These are phyloP conservation scores for Mycena rebaudengoi DNA, from an alignment of 768 basidiomycete species.

Conservation along the genomic window DNA sequence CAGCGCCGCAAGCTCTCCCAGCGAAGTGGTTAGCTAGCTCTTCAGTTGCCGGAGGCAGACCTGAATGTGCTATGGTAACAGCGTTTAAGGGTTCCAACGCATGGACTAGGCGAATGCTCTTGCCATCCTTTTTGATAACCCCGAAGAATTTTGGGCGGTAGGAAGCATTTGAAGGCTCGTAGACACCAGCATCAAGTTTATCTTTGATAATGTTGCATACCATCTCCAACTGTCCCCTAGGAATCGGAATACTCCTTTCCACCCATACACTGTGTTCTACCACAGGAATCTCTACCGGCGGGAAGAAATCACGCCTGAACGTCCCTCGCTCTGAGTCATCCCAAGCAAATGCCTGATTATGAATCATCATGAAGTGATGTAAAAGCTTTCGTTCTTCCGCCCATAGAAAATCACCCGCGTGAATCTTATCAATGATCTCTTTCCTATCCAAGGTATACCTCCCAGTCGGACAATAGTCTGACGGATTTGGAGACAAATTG, in stretches of 20 bases:
- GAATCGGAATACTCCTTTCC: constrained; percentile 25
- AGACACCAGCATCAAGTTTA: constrained; percentile 28
- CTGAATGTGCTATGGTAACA: constrained; percentile 31
- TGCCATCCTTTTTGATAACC: constrained; percentile 33
- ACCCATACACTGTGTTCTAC: constrained; percentile 34
- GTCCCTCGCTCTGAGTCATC: constrained; percentile 2
- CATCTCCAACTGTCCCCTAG: constrained; percentile 18
- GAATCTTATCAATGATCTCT: constrained; percentile 24
- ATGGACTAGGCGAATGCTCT: constrained; percentile 32
- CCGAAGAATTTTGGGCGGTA: constrained; percentile 45
- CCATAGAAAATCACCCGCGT: constrained; percentile 30
- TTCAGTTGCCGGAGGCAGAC: constrained; percentile 27
- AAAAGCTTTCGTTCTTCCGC: constrained; percentile 37
- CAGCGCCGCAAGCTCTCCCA: constrained; percentile 22
- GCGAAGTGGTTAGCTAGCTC: constrained; percentile 23
- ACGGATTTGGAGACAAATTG: constrained; percentile 19
- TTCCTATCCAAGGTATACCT: constrained; percentile 30
- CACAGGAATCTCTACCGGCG: constrained; percentile 25
- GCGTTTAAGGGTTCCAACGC: constrained; percentile 37
- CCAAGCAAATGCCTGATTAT: constrained; percentile 27
- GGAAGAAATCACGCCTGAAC: constrained; percentile 17
- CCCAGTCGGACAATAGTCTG: constrained; percentile 25
- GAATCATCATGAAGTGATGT: constrained; percentile 28
- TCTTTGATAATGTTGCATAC: constrained; percentile 28
- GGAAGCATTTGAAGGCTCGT: constrained; percentile 13